Percentiles rank a stretch among this genome's conserved stretches.
Conservation (phyloP, 805 yeast genomes). For the Zygoascus ofunaensis region DNA sequence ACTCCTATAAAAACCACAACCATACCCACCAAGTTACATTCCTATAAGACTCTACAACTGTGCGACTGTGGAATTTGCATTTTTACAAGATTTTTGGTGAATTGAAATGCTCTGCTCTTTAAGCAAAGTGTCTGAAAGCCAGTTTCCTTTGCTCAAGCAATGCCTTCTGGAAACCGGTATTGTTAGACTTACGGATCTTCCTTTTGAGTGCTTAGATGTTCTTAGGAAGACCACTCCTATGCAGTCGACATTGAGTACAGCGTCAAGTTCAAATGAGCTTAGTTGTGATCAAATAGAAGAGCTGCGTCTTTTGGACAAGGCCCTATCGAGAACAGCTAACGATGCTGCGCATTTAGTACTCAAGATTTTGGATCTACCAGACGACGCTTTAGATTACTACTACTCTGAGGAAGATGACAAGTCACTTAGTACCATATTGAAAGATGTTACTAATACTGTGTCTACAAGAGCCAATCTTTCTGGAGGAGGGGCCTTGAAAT, state of each 20-base stretch:
- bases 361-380: conserved; percentile 1
- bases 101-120: background rate
- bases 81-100: too few species aligned
- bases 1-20: too few species aligned
- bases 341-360: background rate
- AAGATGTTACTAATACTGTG: background rate
- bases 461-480: background rate
- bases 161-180: background rate
- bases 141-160: background rate
- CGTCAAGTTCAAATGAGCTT: background rate
- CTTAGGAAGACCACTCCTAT: background rate
- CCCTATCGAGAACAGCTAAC: background rate
- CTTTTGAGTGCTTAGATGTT: background rate
- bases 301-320: background rate
- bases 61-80: background rate
- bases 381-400: conserved; percentile 2
- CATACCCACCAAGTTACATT: background rate
- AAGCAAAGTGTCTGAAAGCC: background rate
- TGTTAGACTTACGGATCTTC: background rate
- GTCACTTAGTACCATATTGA: background rate
- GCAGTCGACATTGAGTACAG: background rate
- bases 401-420: background rate
- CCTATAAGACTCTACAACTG: background rate
- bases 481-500: background rate
- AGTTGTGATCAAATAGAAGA: background rate